Evolutionary conservation across 2,329 filamentous ascomycete genomes (phyloP).

Genomic region (Diplodia mutila): DNA sequence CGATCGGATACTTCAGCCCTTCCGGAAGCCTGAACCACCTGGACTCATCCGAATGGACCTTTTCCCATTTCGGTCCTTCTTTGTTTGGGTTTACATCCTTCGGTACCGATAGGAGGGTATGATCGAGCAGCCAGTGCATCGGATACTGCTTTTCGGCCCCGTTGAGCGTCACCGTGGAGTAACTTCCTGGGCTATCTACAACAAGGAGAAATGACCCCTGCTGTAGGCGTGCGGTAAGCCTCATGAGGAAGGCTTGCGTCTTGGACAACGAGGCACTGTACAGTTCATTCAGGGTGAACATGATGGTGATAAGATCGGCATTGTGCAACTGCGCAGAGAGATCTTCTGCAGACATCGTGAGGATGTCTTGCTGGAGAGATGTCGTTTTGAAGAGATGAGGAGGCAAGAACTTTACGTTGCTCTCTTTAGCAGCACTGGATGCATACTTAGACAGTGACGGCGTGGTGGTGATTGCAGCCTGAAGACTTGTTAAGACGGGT

Average conservation of each 20-base stretch:
- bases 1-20: constrained; percentile 76
- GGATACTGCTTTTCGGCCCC: constrained; percentile 70
- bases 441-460: constrained; percentile 53
- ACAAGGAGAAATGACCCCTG: constrained; percentile 74
- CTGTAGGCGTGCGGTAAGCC: constrained; percentile 63
- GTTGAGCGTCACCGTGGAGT: constrained; percentile 75
- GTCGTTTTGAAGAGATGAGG: constrained; percentile 46
- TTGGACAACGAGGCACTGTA: constrained; percentile 76
- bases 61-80: constrained; percentile 63
- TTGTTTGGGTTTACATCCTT: constrained; percentile 20
- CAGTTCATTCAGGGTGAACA: constrained; percentile 96
- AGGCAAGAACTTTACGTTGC: constrained; percentile 44
- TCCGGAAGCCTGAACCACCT: constrained; percentile 76
- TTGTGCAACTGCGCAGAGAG: constrained; percentile 39
- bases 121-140: constrained; percentile 91
- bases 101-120: constrained; percentile 65
- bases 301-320: constrained; percentile 69
- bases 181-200: constrained; percentile 91
- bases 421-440: constrained; percentile 48
- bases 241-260: constrained; percentile 76
- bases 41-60: constrained; percentile 74
- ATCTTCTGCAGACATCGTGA: constrained; percentile 45
- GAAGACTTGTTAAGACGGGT: constrained; percentile 62
- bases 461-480: constrained; percentile 58
- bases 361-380: constrained; percentile 52